These are phyloP conservation scores for Cupressus sempervirens DNA, from an alignment of 75 land plant genomes.

Conservation along the genomic window DNA sequence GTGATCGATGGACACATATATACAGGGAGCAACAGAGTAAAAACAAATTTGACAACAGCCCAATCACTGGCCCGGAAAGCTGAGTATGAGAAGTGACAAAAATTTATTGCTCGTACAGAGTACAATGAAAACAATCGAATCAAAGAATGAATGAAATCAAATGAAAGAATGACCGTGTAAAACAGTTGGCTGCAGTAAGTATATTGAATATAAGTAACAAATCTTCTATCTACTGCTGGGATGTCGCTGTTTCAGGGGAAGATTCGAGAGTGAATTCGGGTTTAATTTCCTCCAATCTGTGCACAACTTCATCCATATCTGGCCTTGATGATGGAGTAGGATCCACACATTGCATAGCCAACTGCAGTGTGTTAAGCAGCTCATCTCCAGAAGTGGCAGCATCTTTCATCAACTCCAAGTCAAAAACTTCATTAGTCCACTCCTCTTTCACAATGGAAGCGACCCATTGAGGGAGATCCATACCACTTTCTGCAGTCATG, in stretches of 20 bases:
- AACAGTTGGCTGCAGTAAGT: conserved; percentile 9
- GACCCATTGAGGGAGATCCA: conserved; percentile 89
- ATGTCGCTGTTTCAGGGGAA: neutral
- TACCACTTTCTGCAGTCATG: conserved; percentile 50
- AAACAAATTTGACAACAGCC: neutral
- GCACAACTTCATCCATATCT: conserved; percentile 67
- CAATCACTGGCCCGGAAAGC: neutral
- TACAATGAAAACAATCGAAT: neutral
- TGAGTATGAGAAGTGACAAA: neutral
- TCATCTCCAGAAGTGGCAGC: conserved; percentile 74
- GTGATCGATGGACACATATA: neutral
- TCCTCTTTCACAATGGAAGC: conserved; percentile 92
- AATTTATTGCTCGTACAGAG: neutral
- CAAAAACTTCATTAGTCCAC: conserved; percentile 97
- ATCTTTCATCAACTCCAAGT: conserved; percentile 77
- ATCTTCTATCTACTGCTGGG: neutral
- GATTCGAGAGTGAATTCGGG: conserved; percentile 25
- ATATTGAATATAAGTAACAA: neutral
- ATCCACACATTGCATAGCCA: conserved; percentile 86
- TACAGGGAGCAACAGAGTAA: neutral
- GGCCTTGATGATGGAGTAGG: conserved; percentile 70
- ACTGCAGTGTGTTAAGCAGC: conserved; percentile 75
- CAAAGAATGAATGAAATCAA: neutral
- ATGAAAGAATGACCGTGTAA: neutral
- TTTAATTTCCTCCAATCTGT: conserved; percentile 70